Percentiles rank a stretch among this genome's conserved stretches.
Evolutionary conservation across 129 eudicot genomes (phyloP).

Genomic region (Escallonia herrerae): DNA sequence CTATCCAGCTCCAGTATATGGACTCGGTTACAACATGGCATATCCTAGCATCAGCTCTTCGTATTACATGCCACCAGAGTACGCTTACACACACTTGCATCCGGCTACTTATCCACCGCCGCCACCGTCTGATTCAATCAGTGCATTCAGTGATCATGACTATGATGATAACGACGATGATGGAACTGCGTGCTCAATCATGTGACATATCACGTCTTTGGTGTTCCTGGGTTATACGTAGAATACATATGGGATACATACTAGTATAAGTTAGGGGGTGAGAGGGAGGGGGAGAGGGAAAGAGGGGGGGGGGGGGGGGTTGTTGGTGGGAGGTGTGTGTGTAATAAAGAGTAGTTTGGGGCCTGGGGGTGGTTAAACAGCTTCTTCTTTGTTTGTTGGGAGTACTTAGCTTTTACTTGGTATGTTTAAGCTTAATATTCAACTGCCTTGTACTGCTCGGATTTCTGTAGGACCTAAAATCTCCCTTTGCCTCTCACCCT

Average conservation of each 20-base stretch:
- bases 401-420: no score
- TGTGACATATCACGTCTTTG: constrained; percentile 27
- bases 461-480: not conserved
- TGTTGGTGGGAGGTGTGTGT: no score
- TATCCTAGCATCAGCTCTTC: constrained; percentile 38
- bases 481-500: not conserved
- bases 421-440: not conserved
- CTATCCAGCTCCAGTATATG: constrained; percentile 42
- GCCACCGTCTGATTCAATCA: constrained; percentile 27
- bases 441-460: not conserved
- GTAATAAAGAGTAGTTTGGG: no score
- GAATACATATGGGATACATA: not conserved
- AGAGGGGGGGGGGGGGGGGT: no score
- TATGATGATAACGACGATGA: constrained; percentile 23
- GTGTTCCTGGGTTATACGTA: no score
- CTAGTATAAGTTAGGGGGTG: not conserved
- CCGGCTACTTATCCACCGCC: constrained; percentile 32
- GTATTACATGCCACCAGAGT: constrained; percentile 35
- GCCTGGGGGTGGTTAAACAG: no score
- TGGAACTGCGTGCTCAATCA: constrained; percentile 37
- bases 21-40: constrained; percentile 55
- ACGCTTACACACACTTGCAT: constrained; percentile 33
- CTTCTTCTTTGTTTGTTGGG: not conserved
- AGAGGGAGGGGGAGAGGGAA: no score
- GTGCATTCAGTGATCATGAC: constrained; percentile 20